A percentile compares a stretch with the other conserved stretches of the same genome.
These are phyloP conservation scores for Blastosporella zonata DNA, from an alignment of 1,284 basidiomycete species.

Conservation along the genomic window DNA sequence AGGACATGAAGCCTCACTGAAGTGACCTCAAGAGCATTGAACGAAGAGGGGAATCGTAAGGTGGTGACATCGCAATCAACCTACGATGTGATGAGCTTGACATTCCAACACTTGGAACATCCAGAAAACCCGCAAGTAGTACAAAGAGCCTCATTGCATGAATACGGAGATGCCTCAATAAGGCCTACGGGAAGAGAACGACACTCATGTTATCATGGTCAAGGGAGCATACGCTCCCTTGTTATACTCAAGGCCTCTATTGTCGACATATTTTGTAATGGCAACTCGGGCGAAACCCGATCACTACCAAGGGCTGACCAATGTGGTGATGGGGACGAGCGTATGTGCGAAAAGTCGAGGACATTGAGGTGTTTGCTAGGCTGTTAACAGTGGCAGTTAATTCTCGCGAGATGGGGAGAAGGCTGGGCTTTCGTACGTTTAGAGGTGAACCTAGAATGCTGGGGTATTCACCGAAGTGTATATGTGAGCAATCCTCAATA, in stretches of 20 bases:
- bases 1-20: no score
- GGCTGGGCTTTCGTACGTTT: slow-evolving; percentile 9
- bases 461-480: slow-evolving; percentile 65
- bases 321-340: slow-evolving; percentile 69
- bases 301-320: slow-evolving; percentile 44
- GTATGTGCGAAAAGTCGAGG: slow-evolving; percentile 82
- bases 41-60: no score
- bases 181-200: no score
- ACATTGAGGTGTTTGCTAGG: slow-evolving; percentile 41
- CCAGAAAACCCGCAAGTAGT: no score
- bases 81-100: no score
- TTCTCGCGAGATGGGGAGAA: not conserved
- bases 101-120: no score
- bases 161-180: no score
- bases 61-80: no score
- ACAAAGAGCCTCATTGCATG: no score
- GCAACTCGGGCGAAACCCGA: slow-evolving; percentile 13
- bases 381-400: not conserved
- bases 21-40: no score
- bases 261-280: slow-evolving; percentile 10
- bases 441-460: slow-evolving; percentile 17
- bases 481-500: slow-evolving; percentile 47
- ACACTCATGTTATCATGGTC: no score
- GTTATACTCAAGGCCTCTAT: slow-evolving; percentile 6
- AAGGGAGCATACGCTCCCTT: slow-evolving; percentile 11